Evolutionary conservation across 78 protist genomes (phyloP).

Genomic region (Monocercomonoides exilis): DNA sequence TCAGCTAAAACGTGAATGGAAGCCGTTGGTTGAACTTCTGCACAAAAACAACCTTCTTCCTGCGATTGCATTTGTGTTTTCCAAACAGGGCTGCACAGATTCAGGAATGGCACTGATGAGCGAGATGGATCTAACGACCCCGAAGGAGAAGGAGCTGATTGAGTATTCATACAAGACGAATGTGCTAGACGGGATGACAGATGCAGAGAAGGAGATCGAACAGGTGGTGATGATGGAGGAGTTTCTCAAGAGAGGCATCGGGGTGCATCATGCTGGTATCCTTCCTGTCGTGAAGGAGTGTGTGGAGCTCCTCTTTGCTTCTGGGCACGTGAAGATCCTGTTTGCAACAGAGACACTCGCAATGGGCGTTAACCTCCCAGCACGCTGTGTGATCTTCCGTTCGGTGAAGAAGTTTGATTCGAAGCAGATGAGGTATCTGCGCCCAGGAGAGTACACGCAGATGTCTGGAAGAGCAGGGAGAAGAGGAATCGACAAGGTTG

Average conservation of each 20-base stretch:
- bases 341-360: constrained; percentile 99
- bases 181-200: too few relatives aligned
- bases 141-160: constrained; percentile 50
- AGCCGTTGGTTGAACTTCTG: constrained; percentile 29
- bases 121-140: constrained; percentile 51
- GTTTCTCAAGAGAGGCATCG: constrained; percentile 67
- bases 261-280: constrained; percentile 91
- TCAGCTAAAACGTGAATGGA: constrained; percentile 35
- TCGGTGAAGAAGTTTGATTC: constrained; percentile 76
- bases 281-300: constrained; percentile 86
- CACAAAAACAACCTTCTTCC: constrained; percentile 52
- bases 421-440: constrained; percentile 41
- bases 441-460: constrained; percentile 86
- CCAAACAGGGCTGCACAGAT: constrained; percentile 63
- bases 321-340: constrained; percentile 43
- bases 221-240: background rate
- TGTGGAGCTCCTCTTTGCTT: background rate
- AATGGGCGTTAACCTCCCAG: constrained; percentile 98
- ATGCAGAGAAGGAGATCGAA: constrained; percentile 23
- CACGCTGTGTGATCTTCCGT: constrained; percentile 80
- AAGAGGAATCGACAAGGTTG: constrained; percentile 79
- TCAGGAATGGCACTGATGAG: constrained; percentile 35
- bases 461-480: constrained; percentile 96
- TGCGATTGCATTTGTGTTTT: constrained; percentile 66
- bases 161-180: background rate